These are phyloP conservation scores for Chaetomium sp. DNA, from an alignment of 2,329 filamentous ascomycete species.

Conservation along the genomic window DNA sequence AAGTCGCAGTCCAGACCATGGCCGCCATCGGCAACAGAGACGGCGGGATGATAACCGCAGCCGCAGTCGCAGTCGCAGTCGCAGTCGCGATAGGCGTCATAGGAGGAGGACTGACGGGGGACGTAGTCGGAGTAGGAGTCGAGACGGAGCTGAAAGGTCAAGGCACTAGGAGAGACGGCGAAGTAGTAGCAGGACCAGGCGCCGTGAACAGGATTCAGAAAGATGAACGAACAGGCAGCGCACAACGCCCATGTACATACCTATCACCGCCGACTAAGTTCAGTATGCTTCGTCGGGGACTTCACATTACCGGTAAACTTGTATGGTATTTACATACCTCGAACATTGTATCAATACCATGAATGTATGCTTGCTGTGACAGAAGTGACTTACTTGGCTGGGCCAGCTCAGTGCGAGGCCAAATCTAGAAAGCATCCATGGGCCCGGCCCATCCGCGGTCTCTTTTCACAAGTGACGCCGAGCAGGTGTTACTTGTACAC, in stretches of 20 bases:
- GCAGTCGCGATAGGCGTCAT: conserved; percentile 38
- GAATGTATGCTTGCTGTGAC: neutral
- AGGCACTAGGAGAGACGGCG: conserved; percentile 28
- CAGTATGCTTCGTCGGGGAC: neutral
- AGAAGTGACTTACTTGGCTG: too few species aligned
- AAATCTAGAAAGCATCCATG: too few species aligned
- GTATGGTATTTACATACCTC: neutral
- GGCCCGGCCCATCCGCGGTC: too few species aligned
- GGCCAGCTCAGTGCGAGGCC: too few species aligned
- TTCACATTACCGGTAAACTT: neutral
- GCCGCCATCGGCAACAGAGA: conserved; percentile 31
- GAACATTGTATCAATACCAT: neutral
- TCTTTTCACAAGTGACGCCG: too few species aligned
- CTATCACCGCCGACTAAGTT: neutral
- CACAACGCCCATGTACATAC: neutral
- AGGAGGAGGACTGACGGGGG: conserved; percentile 19
- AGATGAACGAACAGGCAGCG: neutral
- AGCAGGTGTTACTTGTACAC: too few species aligned
- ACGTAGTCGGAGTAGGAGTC: conserved; percentile 35
- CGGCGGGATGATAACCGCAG: conserved; percentile 41
- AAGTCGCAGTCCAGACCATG: conserved; percentile 42
- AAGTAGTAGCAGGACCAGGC: conserved; percentile 39
- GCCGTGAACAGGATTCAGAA: conserved; percentile 20
- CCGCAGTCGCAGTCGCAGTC: conserved; percentile 42
- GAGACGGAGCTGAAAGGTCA: conserved; percentile 33